These are phyloP conservation scores for Salmacisia buchloeana DNA, from an alignment of 1,284 basidiomycete genomes.

Conservation along the genomic window DNA sequence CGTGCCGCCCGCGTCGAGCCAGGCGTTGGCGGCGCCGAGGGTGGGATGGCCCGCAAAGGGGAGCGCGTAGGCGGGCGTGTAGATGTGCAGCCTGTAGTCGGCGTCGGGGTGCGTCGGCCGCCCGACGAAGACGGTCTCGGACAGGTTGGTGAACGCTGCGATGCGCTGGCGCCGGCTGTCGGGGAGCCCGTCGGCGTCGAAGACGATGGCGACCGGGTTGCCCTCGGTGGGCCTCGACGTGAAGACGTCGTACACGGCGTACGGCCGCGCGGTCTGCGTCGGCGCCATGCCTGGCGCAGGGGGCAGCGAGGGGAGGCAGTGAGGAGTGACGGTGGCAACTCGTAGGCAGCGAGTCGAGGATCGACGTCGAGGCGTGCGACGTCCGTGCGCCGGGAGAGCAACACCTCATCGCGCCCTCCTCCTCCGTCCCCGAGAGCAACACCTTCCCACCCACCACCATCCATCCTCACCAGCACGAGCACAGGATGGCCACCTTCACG, in stretches of 20 bases:
- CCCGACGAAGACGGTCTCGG: slow-evolving; percentile 40
- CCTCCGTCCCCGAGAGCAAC: too few relatives aligned
- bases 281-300: too few relatives aligned
- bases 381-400: too few relatives aligned
- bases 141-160: slow-evolving; percentile 41
- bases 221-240: slow-evolving; percentile 26
- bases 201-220: slow-evolving; percentile 41
- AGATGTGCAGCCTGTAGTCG: slow-evolving; percentile 38
- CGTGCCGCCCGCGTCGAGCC: slow-evolving; percentile 14
- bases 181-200: slow-evolving; percentile 10
- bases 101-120: slow-evolving; percentile 20
- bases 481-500: neutral
- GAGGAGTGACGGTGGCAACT: too few relatives aligned
- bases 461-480: neutral
- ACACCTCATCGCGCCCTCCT: too few relatives aligned
- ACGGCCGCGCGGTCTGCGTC: too few relatives aligned
- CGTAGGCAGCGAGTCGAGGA: too few relatives aligned
- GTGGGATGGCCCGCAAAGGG: slow-evolving; percentile 45
- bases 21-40: slow-evolving; percentile 34
- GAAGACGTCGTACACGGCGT: slow-evolving; percentile 26
- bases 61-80: slow-evolving; percentile 31
- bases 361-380: too few relatives aligned
- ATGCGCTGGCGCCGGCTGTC: slow-evolving; percentile 24
- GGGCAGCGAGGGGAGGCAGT: too few relatives aligned
- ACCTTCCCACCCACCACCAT: neutral